These are phyloP conservation scores for Chimonanthus praecox DNA, from an alignment of 164 flowering plant genomes.

Conservation along the genomic window DNA sequence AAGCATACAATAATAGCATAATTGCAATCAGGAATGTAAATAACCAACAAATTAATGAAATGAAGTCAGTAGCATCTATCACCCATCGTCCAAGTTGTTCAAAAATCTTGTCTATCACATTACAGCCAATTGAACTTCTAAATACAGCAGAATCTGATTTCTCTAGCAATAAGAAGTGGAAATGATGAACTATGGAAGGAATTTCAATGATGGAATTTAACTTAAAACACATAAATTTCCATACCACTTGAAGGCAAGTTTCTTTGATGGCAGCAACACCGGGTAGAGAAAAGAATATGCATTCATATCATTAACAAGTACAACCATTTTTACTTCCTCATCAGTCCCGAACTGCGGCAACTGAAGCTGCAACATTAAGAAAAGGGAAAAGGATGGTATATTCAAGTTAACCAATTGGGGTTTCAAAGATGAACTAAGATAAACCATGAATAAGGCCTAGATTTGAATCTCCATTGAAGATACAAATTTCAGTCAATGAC, in stretches of 20 bases:
- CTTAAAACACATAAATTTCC: not conserved
- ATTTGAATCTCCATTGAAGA: no score
- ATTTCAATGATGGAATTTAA: not conserved
- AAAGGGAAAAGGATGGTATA: not conserved
- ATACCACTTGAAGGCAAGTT: slow-evolving; percentile 78
- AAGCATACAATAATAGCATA: no score
- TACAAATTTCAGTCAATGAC: no score
- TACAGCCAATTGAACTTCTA: not conserved
- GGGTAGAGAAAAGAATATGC: slow-evolving; percentile 84
- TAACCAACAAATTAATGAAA: not conserved
- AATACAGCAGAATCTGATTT: not conserved
- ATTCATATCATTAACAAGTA: slow-evolving; percentile 72
- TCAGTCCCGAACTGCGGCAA: slow-evolving; percentile 37
- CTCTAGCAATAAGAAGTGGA: not conserved
- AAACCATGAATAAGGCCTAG: no score
- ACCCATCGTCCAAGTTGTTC: not conserved
- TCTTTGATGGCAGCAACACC: slow-evolving; percentile 50
- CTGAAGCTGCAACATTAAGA: slow-evolving; percentile 3
- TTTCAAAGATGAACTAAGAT: no score
- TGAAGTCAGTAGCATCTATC: not conserved
- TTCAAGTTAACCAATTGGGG: no score
- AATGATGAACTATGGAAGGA: not conserved
- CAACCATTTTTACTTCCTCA: slow-evolving; percentile 51
- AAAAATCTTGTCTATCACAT: not conserved
- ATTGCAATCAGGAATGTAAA: no score